Percentiles rank a stretch among this genome's conserved stretches.
Evolutionary conservation across 73 alveolate genomes (phyloP).

Genomic region (Durusdinium trenchii): DNA sequence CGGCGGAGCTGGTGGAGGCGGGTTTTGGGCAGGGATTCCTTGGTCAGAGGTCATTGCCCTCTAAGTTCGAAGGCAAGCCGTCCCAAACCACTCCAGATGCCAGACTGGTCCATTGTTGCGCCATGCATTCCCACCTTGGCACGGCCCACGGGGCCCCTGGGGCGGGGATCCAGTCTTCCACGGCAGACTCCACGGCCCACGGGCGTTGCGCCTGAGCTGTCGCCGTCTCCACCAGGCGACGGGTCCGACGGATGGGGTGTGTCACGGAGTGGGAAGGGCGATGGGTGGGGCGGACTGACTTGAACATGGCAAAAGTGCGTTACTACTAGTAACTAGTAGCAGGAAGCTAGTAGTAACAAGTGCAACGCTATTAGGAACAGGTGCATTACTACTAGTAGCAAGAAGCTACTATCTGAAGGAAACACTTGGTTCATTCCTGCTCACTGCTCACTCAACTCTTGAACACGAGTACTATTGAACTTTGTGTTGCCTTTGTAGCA

Average conservation of each 20-base stretch:
- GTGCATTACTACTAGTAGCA: too few species aligned
- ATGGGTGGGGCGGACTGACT: not conserved
- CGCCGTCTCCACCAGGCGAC: not conserved
- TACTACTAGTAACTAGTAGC: too few species aligned
- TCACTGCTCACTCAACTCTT: too few species aligned
- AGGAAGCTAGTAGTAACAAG: too few species aligned
- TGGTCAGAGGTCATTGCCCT: not conserved
- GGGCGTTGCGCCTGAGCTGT: not conserved
- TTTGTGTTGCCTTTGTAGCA: too few species aligned
- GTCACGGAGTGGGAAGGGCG: not conserved
- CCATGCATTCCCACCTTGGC: not conserved
- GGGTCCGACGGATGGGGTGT: not conserved
- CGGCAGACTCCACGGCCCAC: not conserved
- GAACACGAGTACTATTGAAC: too few species aligned
- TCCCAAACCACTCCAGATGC: not conserved
- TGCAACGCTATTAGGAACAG: too few species aligned
- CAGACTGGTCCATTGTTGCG: not conserved
- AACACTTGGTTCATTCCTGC: too few species aligned
- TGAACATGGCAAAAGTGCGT: too few species aligned
- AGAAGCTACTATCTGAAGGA: too few species aligned
- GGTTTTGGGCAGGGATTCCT: not conserved
- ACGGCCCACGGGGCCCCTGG: not conserved
- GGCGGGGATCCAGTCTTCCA: not conserved
- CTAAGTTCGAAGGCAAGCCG: not conserved
- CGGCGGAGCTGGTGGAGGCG: not conserved